Base-by-base conservation (phyloP, 495 filamentous ascomycete species). In the Podospora australis region DNA sequence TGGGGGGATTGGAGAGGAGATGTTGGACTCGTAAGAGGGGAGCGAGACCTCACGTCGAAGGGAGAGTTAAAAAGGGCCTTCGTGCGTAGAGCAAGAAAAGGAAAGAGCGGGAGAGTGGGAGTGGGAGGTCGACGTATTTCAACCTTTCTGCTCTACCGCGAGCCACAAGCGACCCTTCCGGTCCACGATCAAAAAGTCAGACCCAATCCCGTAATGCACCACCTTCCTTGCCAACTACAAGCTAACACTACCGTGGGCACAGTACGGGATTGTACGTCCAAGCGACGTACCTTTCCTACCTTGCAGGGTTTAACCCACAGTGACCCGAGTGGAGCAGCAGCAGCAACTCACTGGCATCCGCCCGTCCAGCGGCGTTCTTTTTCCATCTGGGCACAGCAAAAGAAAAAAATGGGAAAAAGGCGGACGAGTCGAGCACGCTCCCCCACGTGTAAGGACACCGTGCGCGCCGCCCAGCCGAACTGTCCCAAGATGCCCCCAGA, bases 1-100 rank as follows among this genome's bases (percentile, higher is more conserved):
- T n/a, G n/a, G n/a, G 42, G 39, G 47, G 24, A 46, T 36, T 28
- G 47, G 41, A 54, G 57, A 58, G 50, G 40, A 49, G 54, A 54
- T 44, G 35, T 57, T 44, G 57, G 57, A 58, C 56, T 63, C 58
- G 61, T 55, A 47, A 20, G 38, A 34, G 45, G 43, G 51, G 39
- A 44, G 44, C 48, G 63, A 66, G 60, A 62, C 59, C 56, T 64
- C 63, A 66, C 63, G 63, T 60, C 61, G 63, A 66, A 66, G 63
- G 63, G 63, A 64, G 60, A 48, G 50, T 62, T 66, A 48, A 59
- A 57, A 49, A 58, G 45, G 59, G 54, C 63, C 63, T 66, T 57
- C 63, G 52, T 52, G 60, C 63, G 63, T 66, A 50, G 48, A 53
- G 58, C 38, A 50, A 48, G 50, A 62, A 59, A 49, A 58, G 50